Evolutionary conservation across 306 rosid species (phyloP).

Genomic region (Amphicarpaea edgeworthii): DNA sequence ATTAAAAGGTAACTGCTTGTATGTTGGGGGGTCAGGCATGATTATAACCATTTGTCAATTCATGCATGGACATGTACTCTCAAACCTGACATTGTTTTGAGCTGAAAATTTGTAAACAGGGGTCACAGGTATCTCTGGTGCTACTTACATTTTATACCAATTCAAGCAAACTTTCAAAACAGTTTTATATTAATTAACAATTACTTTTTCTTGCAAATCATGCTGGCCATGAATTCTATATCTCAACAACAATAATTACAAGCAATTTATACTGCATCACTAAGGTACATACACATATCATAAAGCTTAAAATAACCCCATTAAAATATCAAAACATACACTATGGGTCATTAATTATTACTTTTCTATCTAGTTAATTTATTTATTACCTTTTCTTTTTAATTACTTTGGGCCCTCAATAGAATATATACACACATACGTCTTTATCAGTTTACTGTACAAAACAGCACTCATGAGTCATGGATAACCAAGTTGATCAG

Average conservation of each 20-base stretch:
- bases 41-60: conserved; percentile 59
- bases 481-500: conserved; percentile 28
- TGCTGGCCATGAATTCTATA: conserved; percentile 3
- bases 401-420: neutral
- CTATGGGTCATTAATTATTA: conserved; percentile 8
- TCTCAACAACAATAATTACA: conserved; percentile 17
- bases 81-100: conserved; percentile 53
- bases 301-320: neutral
- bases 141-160: conserved; percentile 39
- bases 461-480: neutral
- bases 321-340: neutral
- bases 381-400: neutral
- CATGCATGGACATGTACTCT: conserved; percentile 57
- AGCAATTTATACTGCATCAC: neutral
- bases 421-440: neutral
- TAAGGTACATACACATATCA: neutral
- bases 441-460: neutral
- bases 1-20: conserved; percentile 20
- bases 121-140: conserved; percentile 52
- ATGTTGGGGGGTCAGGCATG: conserved; percentile 43
- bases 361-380: neutral
- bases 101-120: conserved; percentile 58
- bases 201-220: conserved; percentile 38
- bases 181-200: conserved; percentile 28
- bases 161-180: conserved; percentile 49